Conservation (phyloP, 495 filamentous ascomycete genomes). For the Mytilinidion resinicola region DNA sequence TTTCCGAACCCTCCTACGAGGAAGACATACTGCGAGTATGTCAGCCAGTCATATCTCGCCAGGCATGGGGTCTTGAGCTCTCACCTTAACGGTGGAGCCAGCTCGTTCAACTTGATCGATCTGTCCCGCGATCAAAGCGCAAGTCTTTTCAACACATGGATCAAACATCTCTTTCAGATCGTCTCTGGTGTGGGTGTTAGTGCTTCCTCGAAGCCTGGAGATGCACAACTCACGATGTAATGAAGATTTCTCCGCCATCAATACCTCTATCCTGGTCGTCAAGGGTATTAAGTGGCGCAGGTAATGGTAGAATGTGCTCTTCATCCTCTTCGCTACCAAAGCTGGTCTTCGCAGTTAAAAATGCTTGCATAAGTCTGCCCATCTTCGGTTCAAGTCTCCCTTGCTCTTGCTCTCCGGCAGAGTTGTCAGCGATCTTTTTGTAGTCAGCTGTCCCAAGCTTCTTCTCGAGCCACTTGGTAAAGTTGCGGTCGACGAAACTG, state of each 20-base stretch:
- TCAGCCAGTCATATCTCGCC: background rate
- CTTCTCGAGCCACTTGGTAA: constrained; percentile 9
- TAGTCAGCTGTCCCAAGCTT: constrained; percentile 3
- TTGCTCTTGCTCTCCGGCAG: background rate
- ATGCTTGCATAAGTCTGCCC: constrained; percentile 13
- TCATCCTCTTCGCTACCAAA: constrained; percentile 11
- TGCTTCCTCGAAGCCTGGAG: too few relatives aligned
- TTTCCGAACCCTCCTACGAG: constrained; percentile 16
- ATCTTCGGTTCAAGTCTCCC: constrained; percentile 4
- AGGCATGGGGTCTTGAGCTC: background rate
- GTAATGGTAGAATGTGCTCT: constrained; percentile 11
- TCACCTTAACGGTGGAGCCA: constrained; percentile 9
- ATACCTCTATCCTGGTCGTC: constrained; percentile 9
- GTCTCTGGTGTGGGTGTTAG: background rate
- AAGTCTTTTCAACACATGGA: constrained; percentile 2
- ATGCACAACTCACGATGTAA: constrained; percentile 5
- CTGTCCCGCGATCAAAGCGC: constrained; percentile 3
- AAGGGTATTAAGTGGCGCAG: constrained; percentile 9
- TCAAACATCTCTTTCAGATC: constrained; percentile 15
- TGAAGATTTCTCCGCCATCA: constrained; percentile 9
- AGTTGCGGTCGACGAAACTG: constrained; percentile 14
- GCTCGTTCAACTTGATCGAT: constrained; percentile 2
- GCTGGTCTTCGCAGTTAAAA: constrained; percentile 10
- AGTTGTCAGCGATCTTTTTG: constrained; percentile 11
- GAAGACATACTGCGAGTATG: constrained; percentile 9